A percentile compares a stretch with the other conserved stretches of the same genome.
These are phyloP conservation scores for Cenchrus fungigraminus DNA, from an alignment of 176 grass and related monocot species.

Conservation along the genomic window DNA sequence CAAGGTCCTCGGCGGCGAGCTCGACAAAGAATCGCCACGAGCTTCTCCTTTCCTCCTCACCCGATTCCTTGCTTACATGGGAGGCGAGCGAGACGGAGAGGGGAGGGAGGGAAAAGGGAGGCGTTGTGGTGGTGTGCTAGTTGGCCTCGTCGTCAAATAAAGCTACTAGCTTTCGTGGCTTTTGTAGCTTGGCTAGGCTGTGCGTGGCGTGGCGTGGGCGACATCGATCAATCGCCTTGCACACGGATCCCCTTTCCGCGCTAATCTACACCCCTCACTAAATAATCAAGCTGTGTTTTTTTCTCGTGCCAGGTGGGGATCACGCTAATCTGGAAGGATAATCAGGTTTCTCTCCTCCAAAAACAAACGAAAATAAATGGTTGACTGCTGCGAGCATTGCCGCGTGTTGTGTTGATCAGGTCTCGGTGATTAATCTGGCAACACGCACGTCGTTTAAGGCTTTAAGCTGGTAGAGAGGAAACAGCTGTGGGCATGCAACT, in stretches of 20 bases:
- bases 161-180: conserved; percentile 18
- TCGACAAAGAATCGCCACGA: conserved; percentile 9
- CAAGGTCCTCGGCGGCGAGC: not conserved
- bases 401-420: conserved; percentile 6
- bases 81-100: not conserved
- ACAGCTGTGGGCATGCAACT: not conserved
- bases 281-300: not conserved
- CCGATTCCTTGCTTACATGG: not conserved
- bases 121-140: not conserved
- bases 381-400: conserved; percentile 9
- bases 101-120: not conserved
- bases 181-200: not conserved
- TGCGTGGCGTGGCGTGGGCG: not conserved
- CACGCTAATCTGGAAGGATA: not conserved
- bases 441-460: not conserved
- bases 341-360: not conserved
- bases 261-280: not conserved
- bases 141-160: conserved; percentile 16
- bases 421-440: not conserved
- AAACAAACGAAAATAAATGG: not conserved
- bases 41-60: not conserved
- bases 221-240: not conserved
- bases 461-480: not conserved
- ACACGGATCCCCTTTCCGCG: not conserved
- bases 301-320: not conserved